Conservation (phyloP, 345 rosid genomes). For the Eutrema yunnanense region DNA sequence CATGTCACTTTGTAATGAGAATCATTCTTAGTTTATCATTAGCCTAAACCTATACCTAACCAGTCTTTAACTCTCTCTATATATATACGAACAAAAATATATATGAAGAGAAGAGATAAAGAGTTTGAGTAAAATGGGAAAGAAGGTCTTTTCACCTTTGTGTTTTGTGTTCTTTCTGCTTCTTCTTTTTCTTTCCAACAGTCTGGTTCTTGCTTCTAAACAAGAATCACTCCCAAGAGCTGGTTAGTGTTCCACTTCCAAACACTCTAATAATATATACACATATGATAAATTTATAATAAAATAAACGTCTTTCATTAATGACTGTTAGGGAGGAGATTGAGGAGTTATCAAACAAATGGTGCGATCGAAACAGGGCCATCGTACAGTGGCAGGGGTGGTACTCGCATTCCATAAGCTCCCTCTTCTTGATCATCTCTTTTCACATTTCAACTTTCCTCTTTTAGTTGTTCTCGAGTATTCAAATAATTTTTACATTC, state of each 20-base stretch:
- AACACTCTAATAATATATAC: background rate
- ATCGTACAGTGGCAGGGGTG: slow-evolving; percentile 13
- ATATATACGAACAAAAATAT: background rate
- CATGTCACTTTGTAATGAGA: background rate
- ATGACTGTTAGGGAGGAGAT: background rate
- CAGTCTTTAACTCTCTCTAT: background rate
- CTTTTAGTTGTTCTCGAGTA: background rate
- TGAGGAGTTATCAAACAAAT: slow-evolving; percentile 11
- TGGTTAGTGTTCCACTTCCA: background rate
- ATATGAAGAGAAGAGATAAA: background rate
- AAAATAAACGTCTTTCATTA: background rate
- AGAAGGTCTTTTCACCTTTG: background rate
- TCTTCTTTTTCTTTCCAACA: background rate
- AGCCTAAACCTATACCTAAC: background rate
- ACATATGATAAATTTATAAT: background rate
- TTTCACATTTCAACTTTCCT: background rate
- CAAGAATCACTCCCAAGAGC: slow-evolving; percentile 1
- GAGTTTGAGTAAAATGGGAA: background rate
- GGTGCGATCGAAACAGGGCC: slow-evolving; percentile 16
- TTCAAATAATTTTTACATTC: background rate
- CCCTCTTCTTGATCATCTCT: background rate
- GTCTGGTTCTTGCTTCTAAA: slow-evolving; percentile 16
- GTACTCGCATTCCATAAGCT: slow-evolving; percentile 6
- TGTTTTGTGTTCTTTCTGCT: slow-evolving; percentile 10
- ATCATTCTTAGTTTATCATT: background rate